Evolutionary conservation across 306 rosid genomes (phyloP), one percentile per base, ranked within the genome.

Genomic region (Lablab purpureus): DNA sequence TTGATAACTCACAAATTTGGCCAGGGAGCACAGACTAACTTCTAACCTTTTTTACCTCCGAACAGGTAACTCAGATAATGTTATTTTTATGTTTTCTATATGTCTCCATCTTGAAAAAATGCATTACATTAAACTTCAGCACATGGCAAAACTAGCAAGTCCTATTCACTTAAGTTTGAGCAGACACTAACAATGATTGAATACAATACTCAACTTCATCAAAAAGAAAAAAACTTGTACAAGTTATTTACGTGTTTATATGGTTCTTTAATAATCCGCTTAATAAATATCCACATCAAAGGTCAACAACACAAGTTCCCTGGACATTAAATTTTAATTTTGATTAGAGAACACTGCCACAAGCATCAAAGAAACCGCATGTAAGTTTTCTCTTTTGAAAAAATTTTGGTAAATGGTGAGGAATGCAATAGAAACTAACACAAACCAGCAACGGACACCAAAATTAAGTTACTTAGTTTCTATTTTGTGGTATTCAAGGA

Each of bases 1-100:
- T 63, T 45, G 71, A 74, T 75, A 68, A 28, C 41, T 79, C 46
- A 36, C 14, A 76, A 76, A 37, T 55, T 52, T 67, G 13, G 79
- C 58, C 28, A 19, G n/a, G 30, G 43, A 68, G 40, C 43, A 34
- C 45, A 21, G 45, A 74, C 60, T 17, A 80, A 64, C 32, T 64
- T 4, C 4, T 46, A 66, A 27, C 21, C 18, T 46, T 65, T 59
- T 19, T 67, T 41, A 17, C 46, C 49, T 36, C 10, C 40, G 7
- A 36, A 36, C 40, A 36, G 40, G 10, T 37, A 37, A 37, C 43
- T 8, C 19, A 22, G 19, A 73, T 66, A 45, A 65, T 78, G 58
- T 73, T 47, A 9, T 56, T 73, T 71, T 45, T 67, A 62, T 28
- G 13, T 54, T 40, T 78, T 65, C 41, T 37, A 50, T 59, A 22